Conservation (phyloP, 352 stramenopile genomes). For the Globisporangium takayamanum region DNA sequence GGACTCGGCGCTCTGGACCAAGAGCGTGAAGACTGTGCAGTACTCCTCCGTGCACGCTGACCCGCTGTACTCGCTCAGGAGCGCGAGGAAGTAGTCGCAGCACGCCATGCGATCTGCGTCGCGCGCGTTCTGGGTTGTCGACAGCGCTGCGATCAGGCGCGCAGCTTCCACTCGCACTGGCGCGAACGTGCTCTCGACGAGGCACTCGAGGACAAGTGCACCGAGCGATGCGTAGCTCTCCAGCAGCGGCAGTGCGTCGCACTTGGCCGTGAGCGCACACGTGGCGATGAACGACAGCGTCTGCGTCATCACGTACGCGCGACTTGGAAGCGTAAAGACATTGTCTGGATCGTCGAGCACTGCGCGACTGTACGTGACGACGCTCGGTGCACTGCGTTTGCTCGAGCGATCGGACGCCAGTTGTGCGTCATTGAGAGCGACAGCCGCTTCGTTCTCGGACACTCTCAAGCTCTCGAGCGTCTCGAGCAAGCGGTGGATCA, state of each 20-base stretch:
- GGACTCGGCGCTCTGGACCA: slow-evolving; percentile 41
- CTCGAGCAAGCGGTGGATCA: slow-evolving; percentile 41
- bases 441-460: slow-evolving; percentile 10
- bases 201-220: slow-evolving; percentile 33
- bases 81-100: slow-evolving; percentile 37
- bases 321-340: slow-evolving; percentile 31
- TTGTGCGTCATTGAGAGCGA: too few species aligned
- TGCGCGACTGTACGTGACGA: slow-evolving; percentile 30
- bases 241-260: slow-evolving; percentile 30
- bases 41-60: slow-evolving; percentile 46
- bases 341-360: slow-evolving; percentile 45
- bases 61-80: slow-evolving; percentile 42
- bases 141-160: slow-evolving; percentile 34
- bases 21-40: slow-evolving; percentile 52
- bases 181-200: slow-evolving; percentile 40
- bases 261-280: slow-evolving; percentile 21
- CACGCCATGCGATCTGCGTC: slow-evolving; percentile 38
- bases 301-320: slow-evolving; percentile 53
- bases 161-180: slow-evolving; percentile 43
- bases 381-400: slow-evolving; percentile 12
- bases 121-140: slow-evolving; percentile 35
- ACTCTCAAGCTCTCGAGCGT: slow-evolving; percentile 29
- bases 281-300: slow-evolving; percentile 46
- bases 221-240: slow-evolving; percentile 30
- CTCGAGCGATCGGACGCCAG: not conserved